Evolutionary conservation across 208 protist species (phyloP), one percentile per base, ranked within the genome.

Genomic region (Leishmania major): DNA sequence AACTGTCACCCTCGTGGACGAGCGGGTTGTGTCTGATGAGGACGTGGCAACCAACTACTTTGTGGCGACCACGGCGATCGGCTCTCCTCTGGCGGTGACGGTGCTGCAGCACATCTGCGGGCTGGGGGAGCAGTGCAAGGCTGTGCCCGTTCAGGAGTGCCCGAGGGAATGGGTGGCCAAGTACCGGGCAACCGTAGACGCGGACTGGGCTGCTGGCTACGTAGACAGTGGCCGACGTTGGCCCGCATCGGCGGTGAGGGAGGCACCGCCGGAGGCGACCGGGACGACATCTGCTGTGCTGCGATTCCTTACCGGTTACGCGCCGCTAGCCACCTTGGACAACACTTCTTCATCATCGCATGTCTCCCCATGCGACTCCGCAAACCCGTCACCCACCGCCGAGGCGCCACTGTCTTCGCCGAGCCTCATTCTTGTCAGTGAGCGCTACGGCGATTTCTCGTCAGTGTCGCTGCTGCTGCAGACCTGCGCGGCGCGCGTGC

Each of bases 41-140:
- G 95, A 99, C 62, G 77, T 99, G 3, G 98, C 97, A n/a, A 95
- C 95, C 66, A 99, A 99, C 84, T 99, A 99, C 84, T 99, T 99
- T 82, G 76, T 99, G 37, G 77, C 89, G 2, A 47, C 81, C 5
- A 55, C 60, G 4, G 49, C 82, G 60, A 60, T 87, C 28, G 94
- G 95, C 51, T 55, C 88, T 51, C 78, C 96, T 11, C 79, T 98
- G 17, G 97, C 98, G 3, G 62, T 86, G 53, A 83, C 87, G 47
- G 84, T 97, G 69, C 91, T 90, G 74, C 49, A 84, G 62, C 87
- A 97, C 69, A 87, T 99, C 2, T 73, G 81, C 64, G 89, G 97
- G 78, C 82, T 99, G n/a, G 99, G 99, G 79, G 78, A 86, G 40
- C 78, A 91, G 60, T 92, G 91, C 84, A 81, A 89, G 53, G 88